A percentile compares a stretch with the other conserved stretches of the same genome.
These are phyloP conservation scores for sweet orange (Citrus sinensis) DNA, from an alignment of 345 rosid species.

Conservation along the genomic window DVS_A1.0 CM039164.1:3748001-3748500, in stretches of 20 bases:
- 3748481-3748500: too few relatives aligned
- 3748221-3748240: not conserved
- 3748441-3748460: too few relatives aligned
- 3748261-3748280: conserved; percentile 34
- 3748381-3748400: too few relatives aligned
- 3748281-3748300: too few relatives aligned
- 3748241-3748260: not conserved
- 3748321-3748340: too few relatives aligned
- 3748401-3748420: too few relatives aligned
- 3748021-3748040: not conserved
- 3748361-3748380: too few relatives aligned
- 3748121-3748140: conserved; percentile 96
- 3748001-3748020: not conserved
- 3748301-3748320: too few relatives aligned
- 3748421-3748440: too few relatives aligned
- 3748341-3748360: too few relatives aligned
- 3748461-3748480: too few relatives aligned
- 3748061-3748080: conserved; percentile 44
- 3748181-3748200: not conserved
- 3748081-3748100: conserved; percentile 82
- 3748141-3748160: conserved; percentile 80
- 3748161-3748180: not conserved
- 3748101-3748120: conserved; percentile 84
- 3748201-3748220: conserved; percentile 8
- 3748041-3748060: too few relatives aligned